Base-by-base conservation (phyloP, 768 basidiomycete genomes). In the Termitomyces sp. region DNA sequence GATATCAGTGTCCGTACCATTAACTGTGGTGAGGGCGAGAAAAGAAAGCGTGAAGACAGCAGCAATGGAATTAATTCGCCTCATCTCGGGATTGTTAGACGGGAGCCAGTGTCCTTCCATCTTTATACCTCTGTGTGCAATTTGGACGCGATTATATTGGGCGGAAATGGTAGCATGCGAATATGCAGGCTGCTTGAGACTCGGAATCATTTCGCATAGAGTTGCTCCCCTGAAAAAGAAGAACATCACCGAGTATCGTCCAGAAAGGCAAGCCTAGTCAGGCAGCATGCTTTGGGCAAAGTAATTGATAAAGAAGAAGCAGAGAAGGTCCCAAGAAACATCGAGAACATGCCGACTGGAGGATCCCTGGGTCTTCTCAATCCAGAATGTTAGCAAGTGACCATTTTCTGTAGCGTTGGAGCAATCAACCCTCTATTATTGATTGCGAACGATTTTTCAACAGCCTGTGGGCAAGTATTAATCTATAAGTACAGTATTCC, bases 1-100 rank as follows among this genome's bases (percentile, higher is more conserved):
- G 12, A 63, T 65, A 51, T 63, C 65, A 38, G 78, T 68, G 34
- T 59, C 58, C 9, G 54, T 41, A 17, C 52, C 51, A 34, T 14
- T 17, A 2, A 58, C 55, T 19, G 15, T 11, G 19, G 46, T 42
- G 15, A 49, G 22, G 26, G 4, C 50, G 1, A 24, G 37, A 28
- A 12, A 19, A 24, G 38, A 30, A 26, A 59, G 30, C 26, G 40
- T 15, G n/a, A 50, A 32, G 42, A 53, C 15, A 12, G 30, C 17
- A 22, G 22, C 10, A 41, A n/a, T 38, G 37, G 14, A 53, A 37
- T 26, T 37, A 35, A 22, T 55, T 43, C n/a, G 54, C 50, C 43
- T 59, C 58, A 59, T 59, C 28, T 53, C 15, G 38, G 28, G 6
- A 38, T 12, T 49, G 40, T 6, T 32, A 45, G 9, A 45, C 34